These are phyloP conservation scores for Phytophthora pinifolia DNA, from an alignment of 352 stramenopile genomes.

Conservation along the genomic window DNA sequence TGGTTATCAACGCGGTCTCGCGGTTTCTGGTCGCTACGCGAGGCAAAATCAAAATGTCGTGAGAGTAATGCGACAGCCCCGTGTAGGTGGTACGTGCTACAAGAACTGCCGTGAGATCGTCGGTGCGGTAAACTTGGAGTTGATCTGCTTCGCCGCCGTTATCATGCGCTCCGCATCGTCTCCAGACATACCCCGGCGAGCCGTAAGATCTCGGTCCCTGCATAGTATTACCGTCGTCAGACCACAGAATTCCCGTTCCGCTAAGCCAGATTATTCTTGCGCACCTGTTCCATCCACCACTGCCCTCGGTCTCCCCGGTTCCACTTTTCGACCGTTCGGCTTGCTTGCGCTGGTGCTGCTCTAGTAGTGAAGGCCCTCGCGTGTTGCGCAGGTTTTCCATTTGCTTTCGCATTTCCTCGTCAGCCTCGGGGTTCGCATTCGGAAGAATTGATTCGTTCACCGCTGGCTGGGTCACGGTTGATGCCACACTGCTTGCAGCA, in stretches of 20 bases:
- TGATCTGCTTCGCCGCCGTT: conserved; percentile 72
- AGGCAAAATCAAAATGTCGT: conserved; percentile 22
- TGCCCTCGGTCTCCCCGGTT: conserved; percentile 14
- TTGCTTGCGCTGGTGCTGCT: conserved; percentile 75
- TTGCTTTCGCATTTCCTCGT: conserved; percentile 67
- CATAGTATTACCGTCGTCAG: conserved; percentile 3
- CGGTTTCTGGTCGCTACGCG: conserved; percentile 12
- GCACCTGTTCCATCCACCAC: conserved; percentile 65
- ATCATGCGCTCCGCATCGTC: conserved; percentile 78
- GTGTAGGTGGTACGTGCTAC: conserved; percentile 28
- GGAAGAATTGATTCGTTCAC: conserved; percentile 75
- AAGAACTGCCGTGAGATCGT: conserved; percentile 85
- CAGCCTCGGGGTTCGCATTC: conserved; percentile 59
- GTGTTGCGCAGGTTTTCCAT: conserved; percentile 63
- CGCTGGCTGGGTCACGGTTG: conserved; percentile 6
- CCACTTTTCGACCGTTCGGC: conserved; percentile 44
- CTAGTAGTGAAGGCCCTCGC: conserved; percentile 70
- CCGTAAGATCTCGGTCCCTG: conserved; percentile 74
- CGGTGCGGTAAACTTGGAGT: conserved; percentile 84
- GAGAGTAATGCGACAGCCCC: neutral
- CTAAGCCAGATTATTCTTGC: neutral
- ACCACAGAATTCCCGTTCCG: neutral
- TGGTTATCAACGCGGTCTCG: conserved; percentile 22
- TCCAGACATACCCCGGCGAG: conserved; percentile 58
- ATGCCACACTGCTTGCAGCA: conserved; percentile 16